A percentile compares a stretch with the other conserved stretches of the same genome.
Evolutionary conservation across 176 grass and related monocot species (phyloP).

Genomic region (Oryza officinalis): DNA sequence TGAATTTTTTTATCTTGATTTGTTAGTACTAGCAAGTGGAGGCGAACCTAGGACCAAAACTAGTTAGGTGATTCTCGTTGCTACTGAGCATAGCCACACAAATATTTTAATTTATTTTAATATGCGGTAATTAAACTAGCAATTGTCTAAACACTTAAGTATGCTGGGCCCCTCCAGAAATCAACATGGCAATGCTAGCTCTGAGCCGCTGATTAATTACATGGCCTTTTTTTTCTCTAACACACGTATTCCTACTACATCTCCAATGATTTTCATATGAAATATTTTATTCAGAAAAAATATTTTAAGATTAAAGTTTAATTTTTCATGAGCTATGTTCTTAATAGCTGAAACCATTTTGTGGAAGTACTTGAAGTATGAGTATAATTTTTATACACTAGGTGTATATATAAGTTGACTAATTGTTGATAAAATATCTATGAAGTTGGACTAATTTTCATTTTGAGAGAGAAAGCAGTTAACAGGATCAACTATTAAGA

Average conservation of each 20-base stretch:
- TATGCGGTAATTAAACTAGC: background rate
- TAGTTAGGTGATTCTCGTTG: background rate
- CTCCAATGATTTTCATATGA: background rate
- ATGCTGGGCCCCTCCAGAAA: background rate
- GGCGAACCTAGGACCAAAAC: background rate
- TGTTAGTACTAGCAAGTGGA: background rate
- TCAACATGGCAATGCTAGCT: background rate
- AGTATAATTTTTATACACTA: background rate
- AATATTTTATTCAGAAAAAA: background rate
- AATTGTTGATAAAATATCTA: background rate
- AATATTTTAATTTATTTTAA: background rate
- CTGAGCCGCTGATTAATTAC: too few species aligned
- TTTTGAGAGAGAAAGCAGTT: background rate
- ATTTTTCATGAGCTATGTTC: background rate
- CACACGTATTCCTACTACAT: background rate
- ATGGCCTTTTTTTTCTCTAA: too few species aligned
- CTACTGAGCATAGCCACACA: background rate
- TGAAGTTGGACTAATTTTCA: background rate
- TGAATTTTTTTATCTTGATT: background rate
- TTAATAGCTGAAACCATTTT: too few species aligned
- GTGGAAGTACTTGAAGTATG: background rate
- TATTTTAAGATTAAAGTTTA: background rate
- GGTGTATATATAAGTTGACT: background rate
- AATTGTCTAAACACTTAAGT: background rate
- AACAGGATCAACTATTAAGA: background rate